A percentile compares a stretch with the other conserved stretches of the same genome.
phyloP scores from a whole-genome alignment of 345 rosid species.

The Odontarrhena argentea region DNA sequence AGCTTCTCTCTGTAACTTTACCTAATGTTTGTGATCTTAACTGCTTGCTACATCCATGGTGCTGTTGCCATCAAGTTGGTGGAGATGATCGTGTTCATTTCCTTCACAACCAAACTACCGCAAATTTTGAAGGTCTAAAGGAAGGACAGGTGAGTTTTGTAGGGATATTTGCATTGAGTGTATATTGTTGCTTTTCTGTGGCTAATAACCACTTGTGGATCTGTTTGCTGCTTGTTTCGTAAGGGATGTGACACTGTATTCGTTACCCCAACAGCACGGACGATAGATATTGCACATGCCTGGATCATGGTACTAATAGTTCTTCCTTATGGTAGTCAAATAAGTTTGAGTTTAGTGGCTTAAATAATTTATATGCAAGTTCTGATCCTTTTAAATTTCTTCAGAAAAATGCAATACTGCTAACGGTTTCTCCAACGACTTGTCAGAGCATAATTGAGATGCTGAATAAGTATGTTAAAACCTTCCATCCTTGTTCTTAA shows the following conservation, averaged over 20 bases:
- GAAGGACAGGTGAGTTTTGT: conserved; percentile 66
- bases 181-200: conserved; percentile 16
- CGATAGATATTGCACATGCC: conserved; percentile 79
- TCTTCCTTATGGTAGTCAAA: conserved; percentile 4
- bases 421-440: conserved; percentile 69
- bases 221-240: conserved; percentile 41
- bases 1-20: neutral
- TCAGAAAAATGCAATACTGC: conserved; percentile 73
- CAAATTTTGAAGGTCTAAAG: conserved; percentile 73
- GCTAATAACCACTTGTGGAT: conserved; percentile 36
- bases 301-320: conserved; percentile 73
- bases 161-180: neutral
- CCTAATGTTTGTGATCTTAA: conserved; percentile 9
- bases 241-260: conserved; percentile 95
- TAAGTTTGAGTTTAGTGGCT: conserved; percentile 17
- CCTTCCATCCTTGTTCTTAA: neutral
- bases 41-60: conserved; percentile 27
- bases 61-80: conserved; percentile 56
- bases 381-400: too few species aligned
- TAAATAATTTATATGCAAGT: neutral
- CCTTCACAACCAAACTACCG: conserved; percentile 96
- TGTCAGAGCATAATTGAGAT: conserved; percentile 60
- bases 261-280: conserved; percentile 88
- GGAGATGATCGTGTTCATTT: conserved; percentile 89
- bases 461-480: conserved; percentile 68